Conservation (phyloP, 331 rosid species). For the Spiraea crenata region DNA sequence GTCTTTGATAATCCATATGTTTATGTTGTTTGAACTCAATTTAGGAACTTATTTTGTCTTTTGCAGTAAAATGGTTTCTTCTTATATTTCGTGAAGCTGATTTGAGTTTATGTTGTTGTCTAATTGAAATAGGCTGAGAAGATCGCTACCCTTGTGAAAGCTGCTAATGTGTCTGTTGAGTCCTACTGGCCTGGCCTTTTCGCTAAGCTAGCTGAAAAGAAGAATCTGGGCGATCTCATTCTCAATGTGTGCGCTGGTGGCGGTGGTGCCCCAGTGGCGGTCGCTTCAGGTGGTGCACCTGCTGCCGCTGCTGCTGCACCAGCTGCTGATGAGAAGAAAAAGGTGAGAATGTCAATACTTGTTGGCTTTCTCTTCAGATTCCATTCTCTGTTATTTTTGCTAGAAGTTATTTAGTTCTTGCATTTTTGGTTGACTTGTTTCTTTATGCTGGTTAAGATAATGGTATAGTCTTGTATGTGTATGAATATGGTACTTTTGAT, state of each 20-base stretch:
- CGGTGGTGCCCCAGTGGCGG: conserved; percentile 29
- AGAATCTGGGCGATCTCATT: conserved; percentile 50
- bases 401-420: no score
- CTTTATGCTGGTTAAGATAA: not conserved
- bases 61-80: no score
- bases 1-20: no score
- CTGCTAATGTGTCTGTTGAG: conserved; percentile 46
- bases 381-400: not conserved
- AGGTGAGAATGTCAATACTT: conserved; percentile 29
- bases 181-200: conserved; percentile 70
- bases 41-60: no score
- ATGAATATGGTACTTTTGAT: not conserved
- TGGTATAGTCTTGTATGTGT: not conserved
- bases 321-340: conserved; percentile 44
- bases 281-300: conserved; percentile 27
- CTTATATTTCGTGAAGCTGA: not conserved
- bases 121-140: conserved; percentile 52
- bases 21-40: not conserved
- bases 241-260: conserved; percentile 39
- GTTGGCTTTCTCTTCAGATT: no score
- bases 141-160: conserved; percentile 54
- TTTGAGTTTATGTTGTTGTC: not conserved
- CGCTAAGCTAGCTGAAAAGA: conserved; percentile 55
- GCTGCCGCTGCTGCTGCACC: conserved; percentile 33
- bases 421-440: not conserved